Base-by-base conservation (phyloP, 768 basidiomycete genomes). In the Flagelloscypha sp. region DNA sequence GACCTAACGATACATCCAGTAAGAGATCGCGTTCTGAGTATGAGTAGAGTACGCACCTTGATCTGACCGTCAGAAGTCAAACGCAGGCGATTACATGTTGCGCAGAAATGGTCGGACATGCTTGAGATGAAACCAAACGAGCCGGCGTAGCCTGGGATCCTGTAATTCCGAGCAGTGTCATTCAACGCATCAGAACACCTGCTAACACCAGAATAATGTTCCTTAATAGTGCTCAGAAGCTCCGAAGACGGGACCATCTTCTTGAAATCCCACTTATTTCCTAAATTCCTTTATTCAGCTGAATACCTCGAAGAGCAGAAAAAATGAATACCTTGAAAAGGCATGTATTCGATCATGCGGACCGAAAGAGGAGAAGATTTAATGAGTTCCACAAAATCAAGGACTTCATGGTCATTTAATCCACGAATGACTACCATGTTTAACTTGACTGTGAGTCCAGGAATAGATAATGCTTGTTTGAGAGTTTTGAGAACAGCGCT, bases 281-380 rank as follows among this genome's bases (percentile, higher is more conserved):
- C 86, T 88, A 43, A 12, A 29, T 33, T 24, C 5, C 32, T 28
- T 31, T 44, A 22, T 32, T 31, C 17, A 39, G 25, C n/a, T n/a
- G n/a, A 28, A 33, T 37, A 24, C 25, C 23, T 37, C 29, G 25
- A 9, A 27, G 17, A 22, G 23, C 38, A 27, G 20, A 28, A 13
- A 39, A 3, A 24, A 33, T 15, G 49, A 56, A 43, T 44, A 84
- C 83, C 89, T 46, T 78, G 82, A 54, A 94, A 94, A 8, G 89
- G 87, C 90, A 94, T 93, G 52, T 85, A 93, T 56, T 92, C 88
- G 39, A 92, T 93, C 55, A 93, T 89, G 24, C 90, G 74, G 25
- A 90, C 75, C 24, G 75, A 84, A 17, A 89, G 56, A 2, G 61
- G 55, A 29, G 64, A 64, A 29, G 81, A 59, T 46, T 70, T 74